Conservation (phyloP, 305 asterid species). For the Rubia tinctorum region DNA sequence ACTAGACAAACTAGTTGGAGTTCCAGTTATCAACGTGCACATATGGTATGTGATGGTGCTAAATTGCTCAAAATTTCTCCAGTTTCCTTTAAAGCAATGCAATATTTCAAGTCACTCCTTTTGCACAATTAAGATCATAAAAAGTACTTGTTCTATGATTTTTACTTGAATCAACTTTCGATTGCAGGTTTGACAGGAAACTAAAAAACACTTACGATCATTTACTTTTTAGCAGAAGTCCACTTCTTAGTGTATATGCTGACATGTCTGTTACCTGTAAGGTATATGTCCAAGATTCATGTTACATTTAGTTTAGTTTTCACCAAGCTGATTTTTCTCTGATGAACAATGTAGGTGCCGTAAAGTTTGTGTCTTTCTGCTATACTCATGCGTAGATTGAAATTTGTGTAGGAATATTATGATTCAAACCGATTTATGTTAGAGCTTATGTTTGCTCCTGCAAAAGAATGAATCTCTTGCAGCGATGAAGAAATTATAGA, state of each 20-base stretch:
- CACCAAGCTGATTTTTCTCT: neutral
- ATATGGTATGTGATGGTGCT: conserved; percentile 65
- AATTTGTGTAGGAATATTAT: conserved; percentile 73
- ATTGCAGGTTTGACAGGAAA: conserved; percentile 93
- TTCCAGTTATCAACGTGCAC: conserved; percentile 98
- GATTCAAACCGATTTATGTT: conserved; percentile 83
- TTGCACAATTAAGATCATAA: neutral
- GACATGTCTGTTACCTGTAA: conserved; percentile 99
- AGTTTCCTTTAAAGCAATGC: neutral
- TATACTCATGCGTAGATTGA: neutral
- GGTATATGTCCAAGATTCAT: conserved; percentile 41
- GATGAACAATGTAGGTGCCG: neutral
- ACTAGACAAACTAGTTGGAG: conserved; percentile 91
- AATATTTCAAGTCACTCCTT: neutral
- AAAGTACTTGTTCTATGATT: neutral
- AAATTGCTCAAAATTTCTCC: neutral
- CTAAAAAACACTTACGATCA: conserved; percentile 89
- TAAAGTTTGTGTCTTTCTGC: neutral
- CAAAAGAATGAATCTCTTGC: conserved; percentile 92
- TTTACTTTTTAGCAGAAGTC: conserved; percentile 97
- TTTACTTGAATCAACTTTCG: conserved; percentile 7
- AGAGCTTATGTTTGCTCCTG: conserved; percentile 98
- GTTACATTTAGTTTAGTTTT: neutral
- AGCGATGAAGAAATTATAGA: conserved; percentile 85
- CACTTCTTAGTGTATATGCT: conserved; percentile 97